Conservation (phyloP, 1,284 basidiomycete species). For the Marasmius tenuissimus region DNA sequence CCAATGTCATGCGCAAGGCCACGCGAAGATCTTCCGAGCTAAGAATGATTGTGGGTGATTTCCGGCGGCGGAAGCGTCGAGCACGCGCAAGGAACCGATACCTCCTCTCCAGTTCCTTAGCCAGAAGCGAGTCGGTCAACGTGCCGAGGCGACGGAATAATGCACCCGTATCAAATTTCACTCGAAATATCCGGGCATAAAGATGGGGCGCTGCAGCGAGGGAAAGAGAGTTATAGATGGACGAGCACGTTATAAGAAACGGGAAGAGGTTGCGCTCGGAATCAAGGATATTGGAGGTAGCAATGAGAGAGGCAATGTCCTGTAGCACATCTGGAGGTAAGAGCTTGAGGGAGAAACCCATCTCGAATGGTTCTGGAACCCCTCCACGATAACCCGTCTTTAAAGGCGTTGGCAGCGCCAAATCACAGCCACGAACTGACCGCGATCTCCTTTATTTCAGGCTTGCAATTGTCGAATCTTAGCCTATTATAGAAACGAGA, state of each 20-base stretch:
- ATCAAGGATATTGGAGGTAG: conserved; percentile 32
- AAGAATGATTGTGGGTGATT: conserved; percentile 31
- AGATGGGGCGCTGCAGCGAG: conserved; percentile 49
- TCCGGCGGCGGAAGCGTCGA: conserved; percentile 20
- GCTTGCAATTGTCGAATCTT: neutral
- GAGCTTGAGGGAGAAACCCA: conserved; percentile 43
- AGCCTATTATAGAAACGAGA: neutral
- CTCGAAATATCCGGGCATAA: conserved; percentile 60
- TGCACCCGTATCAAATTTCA: conserved; percentile 49
- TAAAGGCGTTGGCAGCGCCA: conserved; percentile 6
- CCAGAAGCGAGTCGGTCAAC: conserved; percentile 44
- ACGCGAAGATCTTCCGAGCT: conserved; percentile 46
- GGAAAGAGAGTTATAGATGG: conserved; percentile 44
- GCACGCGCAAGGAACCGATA: conserved; percentile 44
- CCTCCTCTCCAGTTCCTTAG: conserved; percentile 44
- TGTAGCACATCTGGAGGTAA: conserved; percentile 53
- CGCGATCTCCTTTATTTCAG: neutral
- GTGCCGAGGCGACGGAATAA: conserved; percentile 34
- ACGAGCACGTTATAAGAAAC: conserved; percentile 42
- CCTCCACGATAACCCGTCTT: conserved; percentile 4
- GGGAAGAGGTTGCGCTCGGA: conserved; percentile 39
- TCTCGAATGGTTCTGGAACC: conserved; percentile 21
- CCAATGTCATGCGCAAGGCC: conserved; percentile 50
- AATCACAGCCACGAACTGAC: conserved; percentile 6
- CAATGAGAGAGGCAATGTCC: conserved; percentile 46